Conservation (phyloP, 148 eudicot genomes). For the Gaultheria prostrata region DNA sequence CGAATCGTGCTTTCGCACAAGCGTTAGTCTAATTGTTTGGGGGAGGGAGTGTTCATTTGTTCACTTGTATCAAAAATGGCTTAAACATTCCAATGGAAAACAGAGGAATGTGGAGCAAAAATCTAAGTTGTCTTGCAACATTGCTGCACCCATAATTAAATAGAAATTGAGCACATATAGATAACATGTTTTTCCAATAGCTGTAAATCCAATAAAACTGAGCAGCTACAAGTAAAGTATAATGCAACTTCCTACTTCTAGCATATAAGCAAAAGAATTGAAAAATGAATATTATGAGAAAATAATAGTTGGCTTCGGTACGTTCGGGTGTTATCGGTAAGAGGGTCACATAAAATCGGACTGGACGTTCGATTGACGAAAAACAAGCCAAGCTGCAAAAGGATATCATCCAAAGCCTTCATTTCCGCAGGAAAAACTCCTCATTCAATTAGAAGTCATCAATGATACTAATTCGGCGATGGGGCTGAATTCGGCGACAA, state of each 20-base stretch:
- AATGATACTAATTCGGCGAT: too few relatives aligned
- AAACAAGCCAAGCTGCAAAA: neutral
- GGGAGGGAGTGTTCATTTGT: neutral
- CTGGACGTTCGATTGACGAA: neutral
- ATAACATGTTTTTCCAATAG: too few relatives aligned
- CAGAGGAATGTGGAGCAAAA: neutral
- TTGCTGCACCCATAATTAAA: neutral
- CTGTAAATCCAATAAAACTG: too few relatives aligned
- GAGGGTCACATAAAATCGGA: neutral
- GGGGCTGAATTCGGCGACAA: too few relatives aligned
- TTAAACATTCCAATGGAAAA: neutral
- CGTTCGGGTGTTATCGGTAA: neutral
- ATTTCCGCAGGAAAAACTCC: neutral
- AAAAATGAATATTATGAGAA: neutral
- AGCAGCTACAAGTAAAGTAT: too few relatives aligned
- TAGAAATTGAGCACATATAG: too few relatives aligned
- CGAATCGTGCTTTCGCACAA: too few relatives aligned
- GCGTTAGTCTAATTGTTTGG: too few relatives aligned
- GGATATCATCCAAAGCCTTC: neutral
- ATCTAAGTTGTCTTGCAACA: neutral
- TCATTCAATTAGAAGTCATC: too few relatives aligned
- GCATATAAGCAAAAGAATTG: neutral
- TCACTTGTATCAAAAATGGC: neutral
- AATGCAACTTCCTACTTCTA: too few relatives aligned
- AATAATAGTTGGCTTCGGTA: neutral